These are phyloP conservation scores for Heliosperma pusillum DNA, from an alignment of 148 eudicot species.

Conservation along the genomic window DNA sequence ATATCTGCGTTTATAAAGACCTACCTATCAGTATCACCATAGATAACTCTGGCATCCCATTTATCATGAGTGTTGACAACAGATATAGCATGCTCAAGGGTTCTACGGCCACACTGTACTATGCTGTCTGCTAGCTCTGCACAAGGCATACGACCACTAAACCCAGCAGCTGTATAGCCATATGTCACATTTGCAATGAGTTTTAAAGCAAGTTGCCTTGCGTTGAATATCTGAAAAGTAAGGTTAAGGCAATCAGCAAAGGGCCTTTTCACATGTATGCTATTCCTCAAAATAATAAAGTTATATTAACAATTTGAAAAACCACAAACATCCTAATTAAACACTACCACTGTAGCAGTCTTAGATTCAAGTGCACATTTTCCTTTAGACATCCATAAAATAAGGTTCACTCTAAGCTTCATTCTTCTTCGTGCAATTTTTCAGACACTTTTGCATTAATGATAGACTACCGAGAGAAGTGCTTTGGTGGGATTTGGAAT, in stretches of 20 bases:
- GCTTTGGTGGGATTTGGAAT: too few species aligned
- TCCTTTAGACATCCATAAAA: not conserved
- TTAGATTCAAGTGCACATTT: not conserved
- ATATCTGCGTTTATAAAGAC: not conserved
- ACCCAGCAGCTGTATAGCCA: slow-evolving; percentile 98
- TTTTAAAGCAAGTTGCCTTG: slow-evolving; percentile 94
- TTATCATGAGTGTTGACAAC: slow-evolving; percentile 61
- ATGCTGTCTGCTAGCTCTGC: slow-evolving; percentile 98
- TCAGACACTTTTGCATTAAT: too few species aligned
- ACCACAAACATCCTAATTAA: not conserved
- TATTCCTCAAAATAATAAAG: not conserved
- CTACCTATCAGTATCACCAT: slow-evolving; percentile 98
- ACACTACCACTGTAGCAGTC: not conserved
- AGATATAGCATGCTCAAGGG: slow-evolving; percentile 84
- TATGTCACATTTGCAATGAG: slow-evolving; percentile 94
- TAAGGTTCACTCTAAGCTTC: not conserved
- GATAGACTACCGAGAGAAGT: too few species aligned
- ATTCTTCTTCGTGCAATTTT: not conserved
- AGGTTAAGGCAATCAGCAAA: not conserved
- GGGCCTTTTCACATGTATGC: slow-evolving; percentile 1
- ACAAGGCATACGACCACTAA: slow-evolving; percentile 99
- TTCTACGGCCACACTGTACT: slow-evolving; percentile 97
- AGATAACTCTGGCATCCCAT: slow-evolving; percentile 87
- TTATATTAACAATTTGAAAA: not conserved
- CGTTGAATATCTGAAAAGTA: slow-evolving; percentile 61